Base-by-base conservation (phyloP, 441 rosid species). In the Eutrema salsugineum region DNA sequence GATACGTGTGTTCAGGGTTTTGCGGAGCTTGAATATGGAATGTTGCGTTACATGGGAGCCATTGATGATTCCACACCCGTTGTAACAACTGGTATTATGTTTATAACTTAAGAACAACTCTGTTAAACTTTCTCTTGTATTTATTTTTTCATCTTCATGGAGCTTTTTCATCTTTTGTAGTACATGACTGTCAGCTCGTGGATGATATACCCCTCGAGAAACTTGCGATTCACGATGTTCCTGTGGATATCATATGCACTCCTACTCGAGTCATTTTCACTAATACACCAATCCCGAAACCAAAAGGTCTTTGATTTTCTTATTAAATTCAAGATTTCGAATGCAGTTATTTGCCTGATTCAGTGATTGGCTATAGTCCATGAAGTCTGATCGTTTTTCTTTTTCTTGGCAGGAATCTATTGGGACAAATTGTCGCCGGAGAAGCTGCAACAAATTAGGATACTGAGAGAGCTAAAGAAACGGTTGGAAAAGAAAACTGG, bases 11-110 rank as follows among this genome's bases (percentile, higher is more conserved):
- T 59, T 11, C 79, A 77, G 96, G 98, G 98, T 53, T 93, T 93
- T 79, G 98, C 98, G 5, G 96, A 93, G 61, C 96, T 94, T 16
- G 97, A 94, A 71, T 89, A 88, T 83, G 96, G 98, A 76, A 91
- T 94, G 92, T 75, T 94, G 80, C 83, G 87, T 35, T 89, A 89
- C 68, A 86, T 93, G 98, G 96, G 93, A 64, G 98, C 94, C 24
- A 86, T 91, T 68, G 94, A 91, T 83, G 98, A 89, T 78, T 83
- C 89, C 3, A 89, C 94, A n/a, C 94, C 80, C 27, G 86, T 93
- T 56, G 79, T 91, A 62, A 88, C 97, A 38, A 83, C 98, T 1
- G 85, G 98, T 89, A 80, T 19, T 24, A 35, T 16, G 15, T 6
- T 6, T 24, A 40, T 1, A 11, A 11, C 1, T 57, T 36, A 10